Evolutionary conservation across 257 asterid genomes (phyloP), one percentile per base, ranked within the genome.

Genomic region (Datura wrightii): DNA sequence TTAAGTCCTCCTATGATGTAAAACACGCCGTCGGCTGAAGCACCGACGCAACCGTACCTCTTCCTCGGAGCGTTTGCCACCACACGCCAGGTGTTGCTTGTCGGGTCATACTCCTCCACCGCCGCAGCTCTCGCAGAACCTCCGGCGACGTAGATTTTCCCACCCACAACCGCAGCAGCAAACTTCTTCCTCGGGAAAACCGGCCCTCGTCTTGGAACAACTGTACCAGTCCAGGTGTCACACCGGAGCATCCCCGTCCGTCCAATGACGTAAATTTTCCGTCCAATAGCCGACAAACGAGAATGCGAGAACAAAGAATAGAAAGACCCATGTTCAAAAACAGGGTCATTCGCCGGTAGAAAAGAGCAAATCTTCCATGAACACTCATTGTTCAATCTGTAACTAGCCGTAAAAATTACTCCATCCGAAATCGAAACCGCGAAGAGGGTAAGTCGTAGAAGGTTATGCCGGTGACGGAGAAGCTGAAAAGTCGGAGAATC

Each of bases 51-150:
- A 0, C 98, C 98, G 37, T 94, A 95, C 74, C 99, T 84, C 85
- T 91, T 90, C 79, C 96, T 78, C 2, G 98, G 94, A 66, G 95
- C 92, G 41, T 92, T 84, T 0, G 92, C 74, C 6, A 92, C 89
- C 88, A 91, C 93, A 85, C 90, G 90, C 98, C 99, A 95, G 37
- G 16, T 79, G 56, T 94, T 87, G 42, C 53, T 91, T 0, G 84
- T 92, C 0, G 99, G 98, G 13, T 95, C 96, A 79, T 92, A 95
- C 88, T 91, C 99, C 90, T 95, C 99, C 79, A 95, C 96, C 66
- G 83, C 95, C 39, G 90, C 85, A 13, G 97, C 74, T 14, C 93
- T 86, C 3, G 97, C 84, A 36, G 91, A 87, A 4, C 99, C 97
- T 0, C 99, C 96, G 85, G 97, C 95, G 63, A 95, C 92, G 87